Conservation (phyloP, 495 filamentous ascomycete species). For the Astrocystis sublimbata region DNA sequence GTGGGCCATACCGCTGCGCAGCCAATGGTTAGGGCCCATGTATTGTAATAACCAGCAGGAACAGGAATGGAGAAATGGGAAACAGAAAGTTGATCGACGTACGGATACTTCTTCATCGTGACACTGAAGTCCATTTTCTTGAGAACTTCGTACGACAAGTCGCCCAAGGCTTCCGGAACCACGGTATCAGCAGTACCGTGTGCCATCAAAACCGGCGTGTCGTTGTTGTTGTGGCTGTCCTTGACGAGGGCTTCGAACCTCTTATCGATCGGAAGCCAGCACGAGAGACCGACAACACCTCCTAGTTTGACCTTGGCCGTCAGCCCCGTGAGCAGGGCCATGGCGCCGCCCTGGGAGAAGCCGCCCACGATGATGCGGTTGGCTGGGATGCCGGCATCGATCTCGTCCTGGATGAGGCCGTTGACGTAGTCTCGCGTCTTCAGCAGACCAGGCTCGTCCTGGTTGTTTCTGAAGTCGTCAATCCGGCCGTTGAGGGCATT, state of each 20-base stretch:
- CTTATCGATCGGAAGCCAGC: constrained; percentile 73
- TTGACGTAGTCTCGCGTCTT: constrained; percentile 74
- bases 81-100: too few relatives aligned
- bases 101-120: constrained; percentile 75
- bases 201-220: constrained; percentile 84
- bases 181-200: constrained; percentile 76
- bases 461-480: constrained; percentile 37
- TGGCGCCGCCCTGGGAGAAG: constrained; percentile 59
- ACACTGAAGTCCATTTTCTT: constrained; percentile 68
- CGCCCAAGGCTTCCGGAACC: constrained; percentile 68
- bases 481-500: constrained; percentile 27
- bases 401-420: constrained; percentile 75
- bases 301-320: constrained; percentile 75
- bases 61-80: neutral
- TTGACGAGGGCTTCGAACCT: constrained; percentile 69
- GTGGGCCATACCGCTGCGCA: constrained; percentile 64
- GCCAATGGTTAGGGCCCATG: constrained; percentile 14
- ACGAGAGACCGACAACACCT: constrained; percentile 83
- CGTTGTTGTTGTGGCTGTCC: constrained; percentile 66
- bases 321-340: constrained; percentile 63
- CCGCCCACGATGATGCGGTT: constrained; percentile 81
- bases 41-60: neutral
- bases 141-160: constrained; percentile 61
- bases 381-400: constrained; percentile 78
- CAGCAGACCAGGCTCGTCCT: constrained; percentile 82